A percentile compares a stretch with the other conserved stretches of the same genome.
phyloP scores from a whole-genome alignment of 179 eudicot species.

The Silene vulgaris region DNA sequence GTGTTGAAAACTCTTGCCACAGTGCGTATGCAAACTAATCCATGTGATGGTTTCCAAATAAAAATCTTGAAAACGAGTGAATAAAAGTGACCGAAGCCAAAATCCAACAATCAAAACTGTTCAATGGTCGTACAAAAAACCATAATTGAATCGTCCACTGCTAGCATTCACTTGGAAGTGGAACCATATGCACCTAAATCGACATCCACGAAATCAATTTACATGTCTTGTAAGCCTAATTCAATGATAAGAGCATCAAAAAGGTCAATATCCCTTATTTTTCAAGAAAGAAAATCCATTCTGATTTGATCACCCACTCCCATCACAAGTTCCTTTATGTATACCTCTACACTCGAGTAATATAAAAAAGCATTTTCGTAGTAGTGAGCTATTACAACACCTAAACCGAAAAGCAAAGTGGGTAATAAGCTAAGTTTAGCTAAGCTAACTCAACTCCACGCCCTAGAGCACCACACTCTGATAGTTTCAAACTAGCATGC shows the following conservation, averaged over 20 bases:
- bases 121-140: not conserved
- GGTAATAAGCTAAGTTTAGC: not conserved
- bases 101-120: not conserved
- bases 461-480: not conserved
- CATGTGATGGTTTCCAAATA: not conserved
- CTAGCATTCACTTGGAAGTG: constrained; percentile 1
- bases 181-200: not conserved
- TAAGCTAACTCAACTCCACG: not conserved
- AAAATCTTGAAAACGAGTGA: not conserved
- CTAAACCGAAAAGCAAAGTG: not conserved
- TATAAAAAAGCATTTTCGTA: not conserved
- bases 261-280: not conserved
- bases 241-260: not conserved
- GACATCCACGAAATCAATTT: not conserved
- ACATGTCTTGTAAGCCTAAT: not conserved
- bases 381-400: not conserved
- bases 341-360: not conserved
- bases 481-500: not conserved
- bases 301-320: not conserved
- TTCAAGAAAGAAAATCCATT: not conserved
- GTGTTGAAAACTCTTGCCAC: not conserved
- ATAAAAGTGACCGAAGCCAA: not conserved
- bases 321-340: not conserved
- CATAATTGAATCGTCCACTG: not conserved
- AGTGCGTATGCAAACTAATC: not conserved